Conservation (phyloP, 306 rosid species). For the Gastrolobium bilobum region DNA sequence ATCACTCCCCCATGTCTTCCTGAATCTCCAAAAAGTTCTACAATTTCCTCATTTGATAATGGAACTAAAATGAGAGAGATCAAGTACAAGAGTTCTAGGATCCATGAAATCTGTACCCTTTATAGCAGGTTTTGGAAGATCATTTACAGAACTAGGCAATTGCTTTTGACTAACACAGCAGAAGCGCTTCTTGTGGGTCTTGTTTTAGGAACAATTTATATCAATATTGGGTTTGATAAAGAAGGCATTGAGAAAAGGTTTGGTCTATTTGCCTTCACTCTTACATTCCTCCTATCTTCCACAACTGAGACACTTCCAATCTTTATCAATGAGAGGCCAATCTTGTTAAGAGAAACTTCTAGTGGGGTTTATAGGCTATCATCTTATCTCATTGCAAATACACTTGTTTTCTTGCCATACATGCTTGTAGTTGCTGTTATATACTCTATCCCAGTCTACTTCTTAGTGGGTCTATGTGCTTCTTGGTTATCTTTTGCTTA, state of each 20-base stretch:
- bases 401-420: constrained; percentile 93
- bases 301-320: constrained; percentile 92
- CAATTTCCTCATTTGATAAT: neutral
- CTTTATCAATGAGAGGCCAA: constrained; percentile 90
- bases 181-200: constrained; percentile 91
- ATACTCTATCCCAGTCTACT: constrained; percentile 83
- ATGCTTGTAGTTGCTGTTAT: constrained; percentile 73
- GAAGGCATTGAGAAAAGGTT: constrained; percentile 85
- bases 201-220: constrained; percentile 90
- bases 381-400: constrained; percentile 88
- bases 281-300: constrained; percentile 87
- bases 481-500: constrained; percentile 82
- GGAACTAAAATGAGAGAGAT: constrained; percentile 26
- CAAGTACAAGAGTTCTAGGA: constrained; percentile 75
- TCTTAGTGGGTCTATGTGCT: constrained; percentile 88
- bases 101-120: constrained; percentile 71
- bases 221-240: constrained; percentile 78
- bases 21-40: constrained; percentile 45
- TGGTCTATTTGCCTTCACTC: constrained; percentile 90
- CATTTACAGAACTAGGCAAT: constrained; percentile 80
- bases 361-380: constrained; percentile 88
- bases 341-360: constrained; percentile 84
- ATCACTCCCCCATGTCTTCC: constrained; percentile 44
- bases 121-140: constrained; percentile 82
- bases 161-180: constrained; percentile 76